Evolutionary conservation across 257 asterid species (phyloP).

Genomic region (Ocimum tenuiflorum): DNA sequence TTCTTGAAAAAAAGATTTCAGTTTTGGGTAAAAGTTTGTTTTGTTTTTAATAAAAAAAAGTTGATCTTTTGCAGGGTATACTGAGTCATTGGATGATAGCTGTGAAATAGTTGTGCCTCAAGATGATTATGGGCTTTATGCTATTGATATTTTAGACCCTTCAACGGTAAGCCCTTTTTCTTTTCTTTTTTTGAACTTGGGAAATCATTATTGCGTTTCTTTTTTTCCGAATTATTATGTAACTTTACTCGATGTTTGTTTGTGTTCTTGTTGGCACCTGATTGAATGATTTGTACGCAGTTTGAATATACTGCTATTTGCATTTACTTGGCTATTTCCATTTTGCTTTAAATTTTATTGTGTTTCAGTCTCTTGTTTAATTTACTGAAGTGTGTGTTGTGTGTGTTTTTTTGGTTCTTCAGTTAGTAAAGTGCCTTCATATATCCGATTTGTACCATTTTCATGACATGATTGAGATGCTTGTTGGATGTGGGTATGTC

Average conservation of each 20-base stretch:
- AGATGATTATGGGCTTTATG: slow-evolving; percentile 93
- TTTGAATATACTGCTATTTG: background rate
- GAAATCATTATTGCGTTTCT: background rate
- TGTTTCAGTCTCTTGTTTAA: background rate
- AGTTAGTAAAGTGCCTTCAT: slow-evolving; percentile 67
- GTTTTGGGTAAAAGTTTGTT: background rate
- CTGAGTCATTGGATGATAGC: slow-evolving; percentile 65
- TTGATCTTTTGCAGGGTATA: slow-evolving; percentile 48
- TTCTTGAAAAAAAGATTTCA: background rate
- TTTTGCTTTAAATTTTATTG: background rate
- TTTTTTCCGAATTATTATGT: background rate
- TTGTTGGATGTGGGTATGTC: slow-evolving; percentile 83
- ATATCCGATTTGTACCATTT: slow-evolving; percentile 67
- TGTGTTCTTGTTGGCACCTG: background rate
- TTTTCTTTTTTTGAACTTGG: background rate
- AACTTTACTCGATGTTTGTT: background rate
- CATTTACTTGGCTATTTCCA: background rate
- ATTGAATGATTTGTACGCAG: too few relatives aligned
- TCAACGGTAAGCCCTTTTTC: slow-evolving; percentile 46
- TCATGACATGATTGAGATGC: slow-evolving; percentile 95
- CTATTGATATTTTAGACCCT: slow-evolving; percentile 96
- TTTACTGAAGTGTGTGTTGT: slow-evolving; percentile 5
- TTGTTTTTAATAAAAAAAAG: background rate
- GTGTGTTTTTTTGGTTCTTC: slow-evolving; percentile 22
- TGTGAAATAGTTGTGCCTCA: slow-evolving; percentile 72